Evolutionary conservation across 2,329 filamentous ascomycete species (phyloP).

Genomic region (Xylariales sp.): DNA sequence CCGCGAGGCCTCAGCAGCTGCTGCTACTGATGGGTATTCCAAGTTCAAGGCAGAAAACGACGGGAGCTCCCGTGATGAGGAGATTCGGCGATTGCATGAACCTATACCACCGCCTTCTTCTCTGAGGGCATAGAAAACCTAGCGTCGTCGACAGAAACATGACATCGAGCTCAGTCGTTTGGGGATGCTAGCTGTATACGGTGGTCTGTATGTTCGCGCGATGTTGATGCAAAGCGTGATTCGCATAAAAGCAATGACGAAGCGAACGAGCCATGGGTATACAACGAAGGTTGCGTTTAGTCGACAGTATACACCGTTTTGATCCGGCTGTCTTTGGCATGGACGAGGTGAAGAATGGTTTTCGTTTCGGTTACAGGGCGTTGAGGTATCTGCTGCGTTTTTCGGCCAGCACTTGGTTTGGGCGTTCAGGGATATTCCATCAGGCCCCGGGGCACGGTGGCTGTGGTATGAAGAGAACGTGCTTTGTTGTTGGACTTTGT

Average conservation of each 20-base stretch:
- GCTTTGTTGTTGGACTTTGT: background rate
- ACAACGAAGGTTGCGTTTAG: no score
- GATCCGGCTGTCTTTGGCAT: background rate
- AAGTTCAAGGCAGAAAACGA: slow-evolving; percentile 32
- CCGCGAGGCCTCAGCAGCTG: slow-evolving; percentile 18
- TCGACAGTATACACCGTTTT: no score
- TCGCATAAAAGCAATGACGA: no score
- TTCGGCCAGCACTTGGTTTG: background rate
- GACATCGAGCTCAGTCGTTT: slow-evolving; percentile 15
- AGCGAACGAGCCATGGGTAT: no score
- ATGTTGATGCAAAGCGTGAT: no score
- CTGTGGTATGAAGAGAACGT: background rate
- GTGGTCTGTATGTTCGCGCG: no score
- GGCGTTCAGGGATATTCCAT: background rate
- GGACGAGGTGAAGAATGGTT: background rate
- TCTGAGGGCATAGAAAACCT: slow-evolving; percentile 19
- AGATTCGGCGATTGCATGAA: slow-evolving; percentile 48
- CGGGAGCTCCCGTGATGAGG: slow-evolving; percentile 44
- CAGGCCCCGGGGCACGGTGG: background rate
- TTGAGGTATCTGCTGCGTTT: background rate
- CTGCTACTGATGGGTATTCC: slow-evolving; percentile 18
- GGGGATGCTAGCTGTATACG: no score
- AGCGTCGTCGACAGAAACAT: background rate
- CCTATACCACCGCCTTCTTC: slow-evolving; percentile 26
- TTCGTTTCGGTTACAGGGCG: background rate